A percentile compares a stretch with the other conserved stretches of the same genome.
These are phyloP conservation scores for Mortierella sp. DNA, from an alignment of 371 early-diverging fungal species.

Conservation along the genomic window DNA sequence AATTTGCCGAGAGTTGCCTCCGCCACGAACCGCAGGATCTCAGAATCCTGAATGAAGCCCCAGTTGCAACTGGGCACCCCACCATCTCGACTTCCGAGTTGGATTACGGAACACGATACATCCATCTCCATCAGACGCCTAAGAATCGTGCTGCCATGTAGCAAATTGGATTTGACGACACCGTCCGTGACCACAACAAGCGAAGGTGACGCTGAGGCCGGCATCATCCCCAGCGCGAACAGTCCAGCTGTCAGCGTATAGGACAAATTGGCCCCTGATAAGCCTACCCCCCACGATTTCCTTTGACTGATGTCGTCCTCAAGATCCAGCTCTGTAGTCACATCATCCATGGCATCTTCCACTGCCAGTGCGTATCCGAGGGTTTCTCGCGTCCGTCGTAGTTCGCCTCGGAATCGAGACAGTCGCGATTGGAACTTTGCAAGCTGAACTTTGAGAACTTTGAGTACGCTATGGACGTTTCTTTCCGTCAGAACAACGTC, in stretches of 20 bases:
- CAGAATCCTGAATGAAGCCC: constrained; percentile 91
- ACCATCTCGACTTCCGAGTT: constrained; percentile 82
- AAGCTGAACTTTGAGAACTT: constrained; percentile 62
- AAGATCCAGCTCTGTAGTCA: constrained; percentile 46
- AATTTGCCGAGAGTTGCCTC: constrained; percentile 83
- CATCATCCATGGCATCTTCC: constrained; percentile 54
- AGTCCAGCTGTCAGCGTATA: constrained; percentile 76
- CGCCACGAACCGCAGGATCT: constrained; percentile 84
- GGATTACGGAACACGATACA: constrained; percentile 81
- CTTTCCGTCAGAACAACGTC: constrained; percentile 63
- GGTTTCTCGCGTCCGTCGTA: constrained; percentile 55
- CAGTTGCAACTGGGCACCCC: constrained; percentile 83
- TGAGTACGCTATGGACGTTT: constrained; percentile 64
- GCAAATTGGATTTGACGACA: constrained; percentile 74
- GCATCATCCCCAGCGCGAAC: constrained; percentile 76
- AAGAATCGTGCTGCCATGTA: constrained; percentile 57
- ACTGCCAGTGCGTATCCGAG: constrained; percentile 67
- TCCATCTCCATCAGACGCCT: constrained; percentile 69
- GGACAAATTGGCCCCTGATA: constrained; percentile 67
- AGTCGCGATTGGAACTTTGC: constrained; percentile 70
- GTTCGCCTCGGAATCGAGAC: constrained; percentile 63
- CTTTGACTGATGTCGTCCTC: constrained; percentile 48
- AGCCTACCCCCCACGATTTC: constrained; percentile 71
- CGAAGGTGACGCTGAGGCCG: constrained; percentile 72
- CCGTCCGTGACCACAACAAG: constrained; percentile 89